Evolutionary conservation across 495 filamentous ascomycete genomes (phyloP), one percentile per base, ranked within the genome.

Genomic region (Xylaria sp.): DNA sequence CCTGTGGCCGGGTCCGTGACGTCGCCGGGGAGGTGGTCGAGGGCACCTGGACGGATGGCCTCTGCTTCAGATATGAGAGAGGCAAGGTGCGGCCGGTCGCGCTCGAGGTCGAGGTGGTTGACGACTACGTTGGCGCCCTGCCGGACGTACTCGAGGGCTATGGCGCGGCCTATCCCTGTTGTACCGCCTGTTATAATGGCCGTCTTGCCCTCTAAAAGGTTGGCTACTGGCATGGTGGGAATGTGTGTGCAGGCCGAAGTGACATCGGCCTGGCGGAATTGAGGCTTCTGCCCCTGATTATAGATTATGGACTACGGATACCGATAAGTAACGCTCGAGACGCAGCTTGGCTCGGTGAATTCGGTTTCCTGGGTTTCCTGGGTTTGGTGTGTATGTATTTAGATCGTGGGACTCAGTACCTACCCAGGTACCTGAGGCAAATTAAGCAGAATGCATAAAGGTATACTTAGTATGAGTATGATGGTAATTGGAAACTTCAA

Each of bases 111-210:
- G 1, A 93, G 86, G 76, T 93, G 90, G 83, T 93, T 93, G 69
- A 93, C 85, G 53, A 87, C 85, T 41, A 93, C 90, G 77, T 85
- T 86, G 72, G 87, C 90, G 72, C 91, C 92, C 70, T 94, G 91
- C 12, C 85, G 85, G 68, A 93, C 80, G 74, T 90, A 94, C 61
- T 86, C 89, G 53, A 94, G 86, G 52, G 90, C 86, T 70, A 93
- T 93, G 72, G 92, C 91, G 40, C 91, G 86, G 57, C 92, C 92
- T 73, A 94, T 94, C 67, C 92, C 92, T 1, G 92, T 93, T 1
- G 91, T 87, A 52, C 90, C 91, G 71, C 92, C 92, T 5, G 92
- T 93, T 71, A 94, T 90, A 77, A 92, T 90, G 77, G 90, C 90
- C 3, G 89, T 89, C 76, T 93, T 93, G 79, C 85, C 86, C 67